Conservation (phyloP, 106 monocot species). For the Allium cepa region DNA sequence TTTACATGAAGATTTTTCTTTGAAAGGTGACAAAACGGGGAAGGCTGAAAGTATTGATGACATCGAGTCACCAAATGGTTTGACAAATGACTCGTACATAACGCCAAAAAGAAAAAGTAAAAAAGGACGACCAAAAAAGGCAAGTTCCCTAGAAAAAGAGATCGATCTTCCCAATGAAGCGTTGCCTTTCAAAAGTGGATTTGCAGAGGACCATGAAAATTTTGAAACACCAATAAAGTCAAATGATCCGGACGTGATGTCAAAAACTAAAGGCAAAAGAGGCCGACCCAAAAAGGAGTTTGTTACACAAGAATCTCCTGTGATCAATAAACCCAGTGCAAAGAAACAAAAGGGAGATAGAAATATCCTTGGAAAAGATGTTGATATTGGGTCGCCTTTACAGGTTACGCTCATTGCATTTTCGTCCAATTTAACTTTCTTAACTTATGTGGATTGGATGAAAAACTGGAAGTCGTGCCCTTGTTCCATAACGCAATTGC, state of each 20-base stretch:
- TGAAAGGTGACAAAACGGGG: not conserved
- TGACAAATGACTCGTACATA: slow-evolving; percentile 4
- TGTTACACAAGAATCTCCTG: slow-evolving; percentile 12
- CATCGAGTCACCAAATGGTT: slow-evolving; percentile 1
- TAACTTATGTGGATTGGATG: too few species aligned
- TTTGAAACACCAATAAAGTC: too few species aligned
- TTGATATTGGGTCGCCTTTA: slow-evolving; percentile 11
- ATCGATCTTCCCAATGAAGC: too few species aligned
- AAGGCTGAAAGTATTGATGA: slow-evolving; percentile 23
- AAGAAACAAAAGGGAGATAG: slow-evolving; percentile 6
- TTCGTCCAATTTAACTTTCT: not conserved
- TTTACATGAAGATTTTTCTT: not conserved
- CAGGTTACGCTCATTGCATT: slow-evolving; percentile 2
- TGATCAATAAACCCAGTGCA: slow-evolving; percentile 9
- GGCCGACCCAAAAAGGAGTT: slow-evolving; percentile 4
- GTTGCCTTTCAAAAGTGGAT: too few species aligned
- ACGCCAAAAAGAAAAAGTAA: not conserved
- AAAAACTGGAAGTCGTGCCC: too few species aligned
- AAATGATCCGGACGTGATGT: not conserved
- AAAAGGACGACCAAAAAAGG: too few species aligned
- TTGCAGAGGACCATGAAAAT: too few species aligned
- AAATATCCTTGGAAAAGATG: slow-evolving; percentile 6
- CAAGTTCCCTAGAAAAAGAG: too few species aligned
- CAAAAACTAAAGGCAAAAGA: slow-evolving; percentile 9
- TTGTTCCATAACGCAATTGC: too few species aligned